These are phyloP conservation scores for Lyophyllum shimeji DNA, from an alignment of 768 basidiomycete genomes.

Conservation along the genomic window DNA sequence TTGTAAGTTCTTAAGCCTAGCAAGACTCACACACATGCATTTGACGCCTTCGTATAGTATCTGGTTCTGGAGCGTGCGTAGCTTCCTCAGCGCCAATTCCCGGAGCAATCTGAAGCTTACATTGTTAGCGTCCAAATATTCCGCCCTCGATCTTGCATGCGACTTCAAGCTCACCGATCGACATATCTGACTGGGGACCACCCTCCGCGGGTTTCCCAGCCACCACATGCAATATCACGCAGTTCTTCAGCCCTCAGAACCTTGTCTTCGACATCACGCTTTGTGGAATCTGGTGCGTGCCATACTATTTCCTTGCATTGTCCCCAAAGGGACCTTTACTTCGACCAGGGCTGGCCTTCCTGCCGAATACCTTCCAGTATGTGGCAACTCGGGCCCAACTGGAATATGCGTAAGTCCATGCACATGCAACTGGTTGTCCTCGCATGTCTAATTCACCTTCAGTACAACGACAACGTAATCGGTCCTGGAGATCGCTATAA, in stretches of 20 bases:
- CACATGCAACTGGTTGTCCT: background rate
- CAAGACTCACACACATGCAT: background rate
- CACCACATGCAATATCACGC: slow-evolving; percentile 37
- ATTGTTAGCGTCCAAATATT: slow-evolving; percentile 34
- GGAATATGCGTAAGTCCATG: slow-evolving; percentile 30
- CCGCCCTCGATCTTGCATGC: slow-evolving; percentile 32
- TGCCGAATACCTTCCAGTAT: slow-evolving; percentile 36
- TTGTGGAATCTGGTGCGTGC: slow-evolving; percentile 42
- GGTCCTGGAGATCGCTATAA: slow-evolving; percentile 41
- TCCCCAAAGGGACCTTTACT: background rate
- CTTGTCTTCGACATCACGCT: slow-evolving; percentile 55
- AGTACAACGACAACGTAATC: slow-evolving; percentile 54
- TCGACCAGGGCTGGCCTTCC: slow-evolving; percentile 43
- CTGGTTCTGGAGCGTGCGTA: slow-evolving; percentile 48
- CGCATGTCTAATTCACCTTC: background rate
- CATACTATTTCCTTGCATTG: background rate
- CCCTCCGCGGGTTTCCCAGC: slow-evolving; percentile 41
- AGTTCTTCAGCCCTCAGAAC: slow-evolving; percentile 45
- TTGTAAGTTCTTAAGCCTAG: slow-evolving; percentile 21
- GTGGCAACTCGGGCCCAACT: slow-evolving; percentile 32
- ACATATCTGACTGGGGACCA: slow-evolving; percentile 40
- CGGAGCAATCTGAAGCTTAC: slow-evolving; percentile 2
- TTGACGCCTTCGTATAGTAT: slow-evolving; percentile 26
- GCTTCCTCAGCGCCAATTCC: background rate
- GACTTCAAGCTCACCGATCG: slow-evolving; percentile 30